Percentiles rank a stretch among this genome's conserved stretches.
phyloP scores from a whole-genome alignment of 1,139 yeast species.

The Saccharomyces pastorianus region DNA sequence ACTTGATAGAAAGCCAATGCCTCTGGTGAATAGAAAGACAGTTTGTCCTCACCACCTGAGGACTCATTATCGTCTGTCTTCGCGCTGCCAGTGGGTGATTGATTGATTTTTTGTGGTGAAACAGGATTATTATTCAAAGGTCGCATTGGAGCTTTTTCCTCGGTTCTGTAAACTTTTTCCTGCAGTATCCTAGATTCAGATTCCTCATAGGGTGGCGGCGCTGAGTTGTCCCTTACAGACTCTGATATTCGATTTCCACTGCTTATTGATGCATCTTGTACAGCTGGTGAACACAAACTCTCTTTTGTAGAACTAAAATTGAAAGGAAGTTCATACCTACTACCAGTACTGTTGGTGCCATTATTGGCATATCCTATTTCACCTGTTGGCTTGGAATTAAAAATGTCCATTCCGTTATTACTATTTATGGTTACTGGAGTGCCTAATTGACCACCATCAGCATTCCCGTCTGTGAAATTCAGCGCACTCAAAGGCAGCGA shows the following conservation, averaged over 20 bases:
- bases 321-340: not conserved
- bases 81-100: not conserved
- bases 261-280: not conserved
- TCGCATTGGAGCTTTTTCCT: conserved; percentile 3
- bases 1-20: conserved; percentile 17
- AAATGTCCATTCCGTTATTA: not conserved
- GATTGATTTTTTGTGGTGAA: conserved; percentile 1
- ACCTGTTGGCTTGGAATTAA: not conserved
- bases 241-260: not conserved
- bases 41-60: conserved; percentile 5
- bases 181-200: conserved; percentile 12
- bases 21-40: conserved; percentile 15
- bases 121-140: not conserved
- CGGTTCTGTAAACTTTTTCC: conserved; percentile 17
- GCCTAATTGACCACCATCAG: conserved; percentile 1
- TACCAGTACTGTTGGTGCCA: not conserved
- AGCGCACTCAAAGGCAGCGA: not conserved
- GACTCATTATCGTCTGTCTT: not conserved
- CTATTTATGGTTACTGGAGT: conserved; percentile 4
- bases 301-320: conserved; percentile 3
- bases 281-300: not conserved
- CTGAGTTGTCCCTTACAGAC: conserved; percentile 3
- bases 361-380: not conserved
- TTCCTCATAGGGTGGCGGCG: conserved; percentile 18
- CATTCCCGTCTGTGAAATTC: not conserved